Percentiles rank a stretch among this genome's conserved stretches.
These are phyloP conservation scores for Rhodotorula sp. DNA, from an alignment of 1,284 basidiomycete genomes.

Conservation along the genomic window DNA sequence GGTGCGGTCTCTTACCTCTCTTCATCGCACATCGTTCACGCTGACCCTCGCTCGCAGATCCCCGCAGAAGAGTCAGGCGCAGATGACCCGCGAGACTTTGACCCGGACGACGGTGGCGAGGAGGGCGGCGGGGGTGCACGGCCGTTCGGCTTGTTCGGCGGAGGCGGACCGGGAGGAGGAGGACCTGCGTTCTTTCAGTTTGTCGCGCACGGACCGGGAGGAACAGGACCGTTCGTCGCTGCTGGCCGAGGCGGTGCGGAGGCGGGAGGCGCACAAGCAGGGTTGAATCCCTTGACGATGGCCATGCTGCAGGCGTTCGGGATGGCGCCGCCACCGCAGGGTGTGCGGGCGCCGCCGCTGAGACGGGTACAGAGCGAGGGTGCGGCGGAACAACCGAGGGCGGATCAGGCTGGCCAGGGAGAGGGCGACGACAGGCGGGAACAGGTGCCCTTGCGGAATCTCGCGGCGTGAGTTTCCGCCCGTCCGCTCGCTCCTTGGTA, in stretches of 20 bases:
- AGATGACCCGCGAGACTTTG: conserved; percentile 38
- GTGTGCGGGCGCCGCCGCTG: neutral
- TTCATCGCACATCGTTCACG: neutral
- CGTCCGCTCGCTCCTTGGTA: neutral
- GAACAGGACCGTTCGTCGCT: neutral
- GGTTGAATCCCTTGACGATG: conserved; percentile 7
- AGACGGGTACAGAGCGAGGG: neutral
- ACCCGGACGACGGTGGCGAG: conserved; percentile 22
- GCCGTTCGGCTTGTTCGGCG: conserved; percentile 3
- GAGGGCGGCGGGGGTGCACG: too few relatives aligned
- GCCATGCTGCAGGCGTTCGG: conserved; percentile 19
- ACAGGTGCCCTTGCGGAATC: conserved; percentile 31
- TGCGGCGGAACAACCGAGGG: neutral
- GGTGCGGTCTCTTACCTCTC: neutral
- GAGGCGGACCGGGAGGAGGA: neutral
- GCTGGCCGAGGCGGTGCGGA: neutral
- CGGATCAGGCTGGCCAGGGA: conserved; percentile 6
- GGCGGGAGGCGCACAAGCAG: neutral
- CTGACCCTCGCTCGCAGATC: conserved; percentile 1
- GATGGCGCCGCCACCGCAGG: conserved; percentile 4
- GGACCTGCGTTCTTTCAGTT: conserved; percentile 9
- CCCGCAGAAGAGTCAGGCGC: conserved; percentile 4
- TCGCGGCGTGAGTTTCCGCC: conserved; percentile 18
- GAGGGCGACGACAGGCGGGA: conserved; percentile 4
- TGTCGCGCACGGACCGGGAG: conserved; percentile 1